A percentile compares a stretch with the other conserved stretches of the same genome.
Conservation (phyloP, 1,284 basidiomycete genomes). For the Irpex rosettiformis region DNA sequence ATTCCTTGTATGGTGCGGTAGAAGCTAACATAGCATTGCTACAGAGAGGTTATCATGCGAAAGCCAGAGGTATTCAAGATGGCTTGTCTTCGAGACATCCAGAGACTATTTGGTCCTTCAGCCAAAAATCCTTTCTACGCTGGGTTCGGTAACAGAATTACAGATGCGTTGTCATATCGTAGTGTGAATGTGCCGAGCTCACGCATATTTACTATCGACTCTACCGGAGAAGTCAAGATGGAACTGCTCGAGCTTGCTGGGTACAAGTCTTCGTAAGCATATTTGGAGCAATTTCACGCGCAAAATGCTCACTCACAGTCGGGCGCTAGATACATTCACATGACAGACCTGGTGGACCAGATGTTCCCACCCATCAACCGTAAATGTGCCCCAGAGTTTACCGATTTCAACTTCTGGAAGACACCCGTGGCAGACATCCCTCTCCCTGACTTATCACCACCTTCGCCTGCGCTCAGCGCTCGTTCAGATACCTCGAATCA, state of each 20-base stretch:
- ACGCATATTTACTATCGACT: conserved; percentile 97
- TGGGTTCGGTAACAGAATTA: conserved; percentile 98
- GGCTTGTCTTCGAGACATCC: conserved; percentile 97
- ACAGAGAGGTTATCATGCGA: conserved; percentile 94
- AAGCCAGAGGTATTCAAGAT: conserved; percentile 99
- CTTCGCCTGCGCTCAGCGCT: conserved; percentile 90
- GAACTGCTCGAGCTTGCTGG: conserved; percentile 94
- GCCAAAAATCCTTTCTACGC: conserved; percentile 87
- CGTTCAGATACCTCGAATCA: conserved; percentile 80
- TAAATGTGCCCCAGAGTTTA: conserved; percentile 87
- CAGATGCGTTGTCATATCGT: conserved; percentile 95
- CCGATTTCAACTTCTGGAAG: conserved; percentile 98
- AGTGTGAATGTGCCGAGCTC: conserved; percentile 94
- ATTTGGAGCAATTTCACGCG: background rate
- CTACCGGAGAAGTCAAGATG: conserved; percentile 94
- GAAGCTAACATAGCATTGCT: background rate
- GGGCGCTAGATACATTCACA: conserved; percentile 76
- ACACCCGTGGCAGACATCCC: conserved; percentile 73
- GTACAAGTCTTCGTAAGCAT: conserved; percentile 90
- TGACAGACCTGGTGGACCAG: conserved; percentile 98
- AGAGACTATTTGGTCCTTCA: conserved; percentile 81
- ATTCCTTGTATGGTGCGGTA: background rate
- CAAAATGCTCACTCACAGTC: background rate
- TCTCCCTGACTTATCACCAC: conserved; percentile 87
- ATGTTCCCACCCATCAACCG: conserved; percentile 97